Conservation (phyloP, 2,329 filamentous ascomycete species). For the Cucurbitaria berberidis region DNA sequence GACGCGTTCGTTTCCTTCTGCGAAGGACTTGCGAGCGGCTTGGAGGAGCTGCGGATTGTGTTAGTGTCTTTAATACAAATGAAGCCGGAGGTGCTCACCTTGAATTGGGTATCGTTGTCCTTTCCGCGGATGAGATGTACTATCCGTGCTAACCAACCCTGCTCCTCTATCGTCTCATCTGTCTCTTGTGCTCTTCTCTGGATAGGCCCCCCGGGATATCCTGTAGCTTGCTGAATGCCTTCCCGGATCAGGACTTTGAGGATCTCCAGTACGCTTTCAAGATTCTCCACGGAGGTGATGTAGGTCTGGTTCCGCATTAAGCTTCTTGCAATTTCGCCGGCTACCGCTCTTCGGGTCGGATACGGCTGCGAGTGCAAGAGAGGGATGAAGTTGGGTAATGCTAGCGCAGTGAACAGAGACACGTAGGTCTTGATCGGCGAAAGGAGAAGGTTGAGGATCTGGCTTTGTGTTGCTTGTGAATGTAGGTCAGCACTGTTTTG, state of each 20-base stretch:
- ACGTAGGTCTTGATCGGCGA: constrained; percentile 88
- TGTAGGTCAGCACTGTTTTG: constrained; percentile 95
- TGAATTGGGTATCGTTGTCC: constrained; percentile 93
- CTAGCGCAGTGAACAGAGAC: constrained; percentile 94
- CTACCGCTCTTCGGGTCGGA: constrained; percentile 86
- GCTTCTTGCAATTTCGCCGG: constrained; percentile 82
- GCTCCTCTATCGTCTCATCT: constrained; percentile 96
- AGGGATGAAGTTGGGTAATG: constrained; percentile 89
- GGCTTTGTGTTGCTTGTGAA: constrained; percentile 83
- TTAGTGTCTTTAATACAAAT: constrained; percentile 8
- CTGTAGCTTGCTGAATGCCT: constrained; percentile 78
- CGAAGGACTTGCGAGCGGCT: constrained; percentile 82
- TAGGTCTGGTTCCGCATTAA: constrained; percentile 82
- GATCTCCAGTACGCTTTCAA: constrained; percentile 88
- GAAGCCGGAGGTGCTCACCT: constrained; percentile 51
- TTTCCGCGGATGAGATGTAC: constrained; percentile 84
- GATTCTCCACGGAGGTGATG: constrained; percentile 77
- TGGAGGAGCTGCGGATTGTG: constrained; percentile 67
- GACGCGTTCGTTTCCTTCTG: constrained; percentile 92
- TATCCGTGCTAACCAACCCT: constrained; percentile 93
- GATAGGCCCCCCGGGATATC: constrained; percentile 77
- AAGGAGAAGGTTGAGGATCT: constrained; percentile 86
- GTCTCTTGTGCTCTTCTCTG: constrained; percentile 83
- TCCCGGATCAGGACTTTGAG: constrained; percentile 93
- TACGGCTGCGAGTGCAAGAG: constrained; percentile 92